A percentile compares a stretch with the other conserved stretches of the same genome.
These are phyloP conservation scores for Atalantia buxifolia DNA, from an alignment of 345 rosid species.

Conservation along the genomic window DNA sequence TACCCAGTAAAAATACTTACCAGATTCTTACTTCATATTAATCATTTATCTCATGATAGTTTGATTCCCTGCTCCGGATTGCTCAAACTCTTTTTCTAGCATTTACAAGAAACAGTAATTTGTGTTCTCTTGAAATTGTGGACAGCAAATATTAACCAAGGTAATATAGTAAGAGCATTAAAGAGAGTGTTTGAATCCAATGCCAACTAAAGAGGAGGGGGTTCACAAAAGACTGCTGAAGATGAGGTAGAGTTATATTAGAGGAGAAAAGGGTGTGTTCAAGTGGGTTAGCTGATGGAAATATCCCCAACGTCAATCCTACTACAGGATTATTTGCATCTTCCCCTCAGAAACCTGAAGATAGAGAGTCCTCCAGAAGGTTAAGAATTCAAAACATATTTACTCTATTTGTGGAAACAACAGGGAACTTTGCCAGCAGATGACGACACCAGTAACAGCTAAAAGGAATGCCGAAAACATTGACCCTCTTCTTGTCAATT, in stretches of 20 bases:
- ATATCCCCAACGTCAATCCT: constrained; percentile 3
- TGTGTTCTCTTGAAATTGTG: constrained; percentile 29
- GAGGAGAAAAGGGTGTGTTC: constrained; percentile 51
- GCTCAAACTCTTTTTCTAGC: not conserved
- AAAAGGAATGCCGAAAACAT: constrained; percentile 19
- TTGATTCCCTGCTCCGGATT: not conserved
- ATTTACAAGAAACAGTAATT: not conserved
- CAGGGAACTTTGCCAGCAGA: not conserved
- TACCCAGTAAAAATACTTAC: constrained; percentile 3
- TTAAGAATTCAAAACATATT: too few relatives aligned
- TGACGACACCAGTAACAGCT: constrained; percentile 33
- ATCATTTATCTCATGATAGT: not conserved
- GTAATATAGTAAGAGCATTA: constrained; percentile 62
- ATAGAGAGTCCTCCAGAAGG: too few relatives aligned
- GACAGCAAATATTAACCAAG: constrained; percentile 98
- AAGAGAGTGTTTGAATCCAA: constrained; percentile 97
- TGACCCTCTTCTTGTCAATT: constrained; percentile 15
- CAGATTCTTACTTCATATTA: not conserved
- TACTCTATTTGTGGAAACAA: constrained; percentile 19
- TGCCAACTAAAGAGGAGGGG: constrained; percentile 53
- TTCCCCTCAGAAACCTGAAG: too few relatives aligned
- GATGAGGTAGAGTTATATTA: constrained; percentile 74
- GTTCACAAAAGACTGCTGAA: constrained; percentile 21
- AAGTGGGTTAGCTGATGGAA: not conserved
- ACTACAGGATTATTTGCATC: not conserved